Base-by-base conservation (phyloP, 805 yeast species). In the Kluyveromyces starmeri region DNA sequence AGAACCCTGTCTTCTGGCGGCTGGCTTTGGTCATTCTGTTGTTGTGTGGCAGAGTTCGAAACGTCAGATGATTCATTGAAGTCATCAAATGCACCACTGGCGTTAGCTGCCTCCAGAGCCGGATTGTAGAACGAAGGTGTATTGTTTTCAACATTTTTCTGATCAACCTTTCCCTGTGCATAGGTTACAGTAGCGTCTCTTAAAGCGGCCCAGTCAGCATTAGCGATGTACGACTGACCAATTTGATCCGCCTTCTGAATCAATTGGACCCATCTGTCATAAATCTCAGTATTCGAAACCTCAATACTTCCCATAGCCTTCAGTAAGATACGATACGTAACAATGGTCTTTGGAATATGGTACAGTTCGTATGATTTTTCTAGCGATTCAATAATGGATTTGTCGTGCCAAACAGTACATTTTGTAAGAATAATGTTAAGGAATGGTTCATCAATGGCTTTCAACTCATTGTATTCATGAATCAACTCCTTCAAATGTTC, bases 201-300 rank as follows among this genome's bases (percentile, higher is more conserved):
- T 38, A 83, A 57, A 2, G 89, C 81, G 25, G 83, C 79, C 89
- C 89, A 82, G 59, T 81, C 89, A 8, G 92, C 89, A 53, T 75
- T 76, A 5, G 89, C 86, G 45, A 82, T 76, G 51, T 76, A 79
- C 25, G 57, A 60, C 58, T 71, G 73, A 8, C 75, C 75, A 33
- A 65, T 67, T 29, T 57, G 58, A 21, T 68, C 71, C 39, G 78
- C 75, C 43, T 73, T 68, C 25, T 42, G 31, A 26, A 77, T 57
- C 29, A 71, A 58, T 31, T 70, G 68, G 39, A 65, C 62, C 85
- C 84, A 78, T 42, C 67, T 65, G 20, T 55, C 48, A 41, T 75
- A 55, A 40, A 84, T 78, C 38, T 73, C 79, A 7, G 58, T 60
- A 29, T 71, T 58, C 20, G 71, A 62, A 26, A 71, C 71, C 18